Evolutionary conservation across 805 yeast species (phyloP).

Genomic region (Yarrowia sp.): DNA sequence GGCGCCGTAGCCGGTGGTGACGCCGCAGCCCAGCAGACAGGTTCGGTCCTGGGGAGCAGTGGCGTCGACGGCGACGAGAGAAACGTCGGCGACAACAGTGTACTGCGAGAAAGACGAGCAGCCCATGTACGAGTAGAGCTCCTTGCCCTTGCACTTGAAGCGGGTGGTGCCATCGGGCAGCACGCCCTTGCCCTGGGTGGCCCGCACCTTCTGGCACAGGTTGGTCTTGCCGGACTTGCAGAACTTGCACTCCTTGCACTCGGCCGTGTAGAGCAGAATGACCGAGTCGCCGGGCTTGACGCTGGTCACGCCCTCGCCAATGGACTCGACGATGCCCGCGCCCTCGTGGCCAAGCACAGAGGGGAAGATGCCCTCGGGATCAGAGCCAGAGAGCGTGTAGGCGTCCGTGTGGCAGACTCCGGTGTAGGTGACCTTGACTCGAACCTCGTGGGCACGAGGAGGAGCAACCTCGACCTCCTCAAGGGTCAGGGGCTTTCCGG

Average conservation of each 20-base stretch:
- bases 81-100: constrained; percentile 96
- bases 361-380: constrained; percentile 97
- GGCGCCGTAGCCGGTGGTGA: constrained; percentile 98
- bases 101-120: constrained; percentile 96
- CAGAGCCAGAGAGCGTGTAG: constrained; percentile 88
- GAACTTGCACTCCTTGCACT: constrained; percentile 92
- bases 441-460: constrained; percentile 96
- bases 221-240: constrained; percentile 95
- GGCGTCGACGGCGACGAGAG: constrained; percentile 87
- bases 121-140: constrained; percentile 92
- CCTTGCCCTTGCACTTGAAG: constrained; percentile 73
- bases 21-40: constrained; percentile 96
- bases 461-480: constrained; percentile 90
- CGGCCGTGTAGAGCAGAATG: constrained; percentile 92
- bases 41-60: constrained; percentile 81
- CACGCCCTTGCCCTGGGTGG: constrained; percentile 96
- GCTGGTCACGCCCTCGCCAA: constrained; percentile 89
- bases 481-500: constrained; percentile 67
- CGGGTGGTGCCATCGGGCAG: constrained; percentile 98
- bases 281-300: constrained; percentile 95
- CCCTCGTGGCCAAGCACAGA: constrained; percentile 96
- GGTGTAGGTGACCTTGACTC: constrained; percentile 80
- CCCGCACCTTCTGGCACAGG: constrained; percentile 92
- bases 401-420: constrained; percentile 99
- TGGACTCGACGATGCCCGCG: constrained; percentile 92